These are phyloP conservation scores for Laetiporus sulphureus DNA, from an alignment of 1,284 basidiomycete species.

Conservation along the genomic window DNA sequence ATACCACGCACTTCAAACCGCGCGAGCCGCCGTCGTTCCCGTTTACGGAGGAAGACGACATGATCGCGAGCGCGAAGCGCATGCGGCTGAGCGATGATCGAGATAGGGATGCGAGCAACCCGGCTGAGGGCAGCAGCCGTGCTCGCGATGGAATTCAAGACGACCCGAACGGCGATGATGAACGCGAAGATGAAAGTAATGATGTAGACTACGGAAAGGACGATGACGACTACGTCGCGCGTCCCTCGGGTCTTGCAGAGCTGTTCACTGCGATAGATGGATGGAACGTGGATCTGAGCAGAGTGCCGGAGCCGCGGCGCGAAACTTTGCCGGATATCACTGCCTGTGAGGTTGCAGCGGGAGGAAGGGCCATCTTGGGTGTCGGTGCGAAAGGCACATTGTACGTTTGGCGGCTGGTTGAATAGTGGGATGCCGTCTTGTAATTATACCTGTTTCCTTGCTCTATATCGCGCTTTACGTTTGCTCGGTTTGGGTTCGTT, in stretches of 20 bases:
- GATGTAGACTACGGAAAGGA: slow-evolving; percentile 2
- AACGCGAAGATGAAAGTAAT: not conserved
- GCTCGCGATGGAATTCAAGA: not conserved
- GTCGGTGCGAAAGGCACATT: slow-evolving; percentile 19
- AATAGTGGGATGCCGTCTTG: too few species aligned
- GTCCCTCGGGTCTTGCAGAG: slow-evolving; percentile 7
- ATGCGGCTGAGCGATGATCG: slow-evolving; percentile 4
- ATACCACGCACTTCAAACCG: slow-evolving; percentile 38
- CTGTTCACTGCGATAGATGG: slow-evolving; percentile 17
- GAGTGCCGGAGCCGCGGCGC: not conserved
- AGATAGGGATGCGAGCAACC: not conserved
- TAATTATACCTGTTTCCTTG: too few species aligned
- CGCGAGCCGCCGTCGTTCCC: slow-evolving; percentile 25
- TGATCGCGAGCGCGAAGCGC: slow-evolving; percentile 13
- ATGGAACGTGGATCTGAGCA: slow-evolving; percentile 12
- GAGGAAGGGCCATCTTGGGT: slow-evolving; percentile 18
- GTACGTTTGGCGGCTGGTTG: slow-evolving; percentile 19
- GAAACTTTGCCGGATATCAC: slow-evolving; percentile 12
- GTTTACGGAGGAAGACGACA: slow-evolving; percentile 9
- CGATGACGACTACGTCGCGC: slow-evolving; percentile 2
- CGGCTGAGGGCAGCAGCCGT: not conserved
- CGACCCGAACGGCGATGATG: not conserved
- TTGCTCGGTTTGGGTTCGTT: not conserved
- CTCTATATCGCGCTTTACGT: too few species aligned
- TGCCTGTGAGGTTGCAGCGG: slow-evolving; percentile 20